These are phyloP conservation scores for Phlyctochytrium planicorne DNA, from an alignment of 192 early-diverging fungal genomes.

Conservation along the genomic window DNA sequence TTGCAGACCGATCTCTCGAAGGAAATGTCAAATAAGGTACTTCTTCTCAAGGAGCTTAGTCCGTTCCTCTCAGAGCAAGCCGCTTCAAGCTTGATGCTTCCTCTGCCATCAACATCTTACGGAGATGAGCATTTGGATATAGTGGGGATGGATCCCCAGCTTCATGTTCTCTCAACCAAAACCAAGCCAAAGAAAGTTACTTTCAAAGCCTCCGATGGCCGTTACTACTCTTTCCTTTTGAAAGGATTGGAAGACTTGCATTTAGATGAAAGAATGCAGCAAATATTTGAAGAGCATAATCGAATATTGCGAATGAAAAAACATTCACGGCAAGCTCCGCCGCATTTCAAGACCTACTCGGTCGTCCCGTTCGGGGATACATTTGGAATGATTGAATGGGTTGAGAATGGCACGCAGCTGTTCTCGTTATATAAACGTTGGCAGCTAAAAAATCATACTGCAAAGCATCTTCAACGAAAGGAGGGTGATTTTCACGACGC, in stretches of 20 bases:
- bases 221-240: slow-evolving; percentile 71
- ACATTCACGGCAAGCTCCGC: neutral
- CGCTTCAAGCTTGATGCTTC: slow-evolving; percentile 52
- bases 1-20: too few species aligned
- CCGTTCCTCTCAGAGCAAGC: slow-evolving; percentile 54
- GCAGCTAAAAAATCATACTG: slow-evolving; percentile 69
- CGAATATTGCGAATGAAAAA: slow-evolving; percentile 39
- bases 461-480: slow-evolving; percentile 52
- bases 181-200: slow-evolving; percentile 88
- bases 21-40: slow-evolving; percentile 48
- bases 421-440: slow-evolving; percentile 77
- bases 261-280: slow-evolving; percentile 90
- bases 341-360: slow-evolving; percentile 52
- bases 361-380: slow-evolving; percentile 89
- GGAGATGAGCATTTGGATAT: neutral
- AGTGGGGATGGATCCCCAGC: slow-evolving; percentile 21
- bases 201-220: slow-evolving; percentile 58
- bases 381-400: slow-evolving; percentile 95
- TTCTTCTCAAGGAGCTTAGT: slow-evolving; percentile 57
- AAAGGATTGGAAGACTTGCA: slow-evolving; percentile 94
- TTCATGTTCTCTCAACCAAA: slow-evolving; percentile 75
- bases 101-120: slow-evolving; percentile 23
- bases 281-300: slow-evolving; percentile 67
- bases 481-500: slow-evolving; percentile 35
- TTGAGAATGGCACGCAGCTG: slow-evolving; percentile 75